phyloP scores from a whole-genome alignment of 805 yeast genomes.

The Wickerhamomyces alni region DNA sequence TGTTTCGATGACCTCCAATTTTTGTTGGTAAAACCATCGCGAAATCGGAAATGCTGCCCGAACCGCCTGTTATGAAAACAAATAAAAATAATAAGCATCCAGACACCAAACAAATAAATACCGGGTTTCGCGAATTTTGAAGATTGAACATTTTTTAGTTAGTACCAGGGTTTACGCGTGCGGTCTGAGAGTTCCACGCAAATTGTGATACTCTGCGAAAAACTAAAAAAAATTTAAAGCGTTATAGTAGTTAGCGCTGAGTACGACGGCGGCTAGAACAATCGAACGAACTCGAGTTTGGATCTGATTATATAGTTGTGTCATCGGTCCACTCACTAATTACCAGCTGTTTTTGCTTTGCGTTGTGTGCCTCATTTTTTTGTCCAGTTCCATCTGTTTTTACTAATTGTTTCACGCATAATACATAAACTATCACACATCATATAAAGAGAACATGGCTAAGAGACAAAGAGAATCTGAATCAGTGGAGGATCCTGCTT shows the following conservation, averaged over 20 bases:
- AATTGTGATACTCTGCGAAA: not conserved
- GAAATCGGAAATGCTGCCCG: constrained; percentile 1
- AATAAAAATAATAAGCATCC: no score
- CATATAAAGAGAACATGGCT: constrained; percentile 5
- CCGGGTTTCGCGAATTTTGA: not conserved
- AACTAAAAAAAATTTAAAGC: constrained; percentile 7
- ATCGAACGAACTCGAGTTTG: no score
- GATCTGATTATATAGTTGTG: no score
- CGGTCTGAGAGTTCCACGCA: constrained; percentile 14
- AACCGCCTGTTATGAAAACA: no score
- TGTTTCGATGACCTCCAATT: no score
- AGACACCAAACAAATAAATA: not conserved
- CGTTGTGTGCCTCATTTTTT: not conserved
- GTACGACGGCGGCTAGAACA: no score
- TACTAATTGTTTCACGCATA: not conserved
- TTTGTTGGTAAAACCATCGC: constrained; percentile 1
- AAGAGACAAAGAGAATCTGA: constrained; percentile 18
- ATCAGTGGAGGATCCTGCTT: constrained; percentile 6
- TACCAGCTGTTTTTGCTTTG: no score
- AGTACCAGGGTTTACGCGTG: constrained; percentile 5
- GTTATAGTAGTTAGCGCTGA: no score
- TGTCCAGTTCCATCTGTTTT: not conserved
- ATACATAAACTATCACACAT: not conserved
- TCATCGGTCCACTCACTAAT: no score
- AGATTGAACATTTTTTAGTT: not conserved